Evolutionary conservation across 2,329 filamentous ascomycete genomes (phyloP).

Genomic region (Clonostachys chloroleuca): DNA sequence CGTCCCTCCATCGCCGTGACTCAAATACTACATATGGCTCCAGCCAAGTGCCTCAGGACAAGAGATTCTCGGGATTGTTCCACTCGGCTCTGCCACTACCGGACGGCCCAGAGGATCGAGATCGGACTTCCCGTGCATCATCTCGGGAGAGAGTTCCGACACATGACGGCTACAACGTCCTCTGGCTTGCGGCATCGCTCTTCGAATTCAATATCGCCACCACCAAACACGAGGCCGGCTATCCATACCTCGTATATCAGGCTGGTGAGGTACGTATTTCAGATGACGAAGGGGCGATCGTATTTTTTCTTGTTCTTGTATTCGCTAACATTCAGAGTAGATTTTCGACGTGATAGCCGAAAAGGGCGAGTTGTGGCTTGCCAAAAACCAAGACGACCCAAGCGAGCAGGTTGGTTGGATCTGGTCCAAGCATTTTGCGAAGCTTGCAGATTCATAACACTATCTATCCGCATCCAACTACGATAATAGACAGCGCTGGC

Average conservation of each 20-base stretch:
- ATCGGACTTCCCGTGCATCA: conserved; percentile 52
- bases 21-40: conserved; percentile 52
- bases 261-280: conserved; percentile 68
- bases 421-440: conserved; percentile 97
- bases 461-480: too few species aligned
- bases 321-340: conserved; percentile 23
- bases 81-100: conserved; percentile 81
- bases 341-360: conserved; percentile 92
- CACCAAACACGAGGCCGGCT: conserved; percentile 86
- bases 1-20: conserved; percentile 40
- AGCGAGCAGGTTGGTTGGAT: conserved; percentile 86
- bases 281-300: too few species aligned
- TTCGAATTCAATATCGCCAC: conserved; percentile 98
- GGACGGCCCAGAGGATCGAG: conserved; percentile 54
- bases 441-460: conserved; percentile 46
- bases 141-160: conserved; percentile 51
- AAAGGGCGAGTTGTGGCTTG: conserved; percentile 96
- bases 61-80: conserved; percentile 73
- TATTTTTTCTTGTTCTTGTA: neutral
- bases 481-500: too few species aligned
- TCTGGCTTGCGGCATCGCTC: conserved; percentile 89
- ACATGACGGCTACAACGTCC: conserved; percentile 60
- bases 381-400: conserved; percentile 91
- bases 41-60: conserved; percentile 33
- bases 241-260: conserved; percentile 93